phyloP scores from a whole-genome alignment of 139 green algal species.

The Coelastrella sp. region DNA sequence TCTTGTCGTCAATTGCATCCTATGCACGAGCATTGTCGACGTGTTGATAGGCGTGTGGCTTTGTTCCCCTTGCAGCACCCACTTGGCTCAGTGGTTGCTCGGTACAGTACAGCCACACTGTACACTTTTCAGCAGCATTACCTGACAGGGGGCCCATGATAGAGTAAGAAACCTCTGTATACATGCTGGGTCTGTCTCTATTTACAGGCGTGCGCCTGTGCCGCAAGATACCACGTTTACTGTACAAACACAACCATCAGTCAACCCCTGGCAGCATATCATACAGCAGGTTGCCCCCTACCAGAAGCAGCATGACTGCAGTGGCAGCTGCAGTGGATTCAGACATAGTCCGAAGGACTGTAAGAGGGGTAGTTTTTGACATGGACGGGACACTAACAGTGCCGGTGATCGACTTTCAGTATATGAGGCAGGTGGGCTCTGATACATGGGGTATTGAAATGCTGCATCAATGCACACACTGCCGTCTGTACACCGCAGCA shows the following conservation, averaged over 20 bases:
- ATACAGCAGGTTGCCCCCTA: not conserved
- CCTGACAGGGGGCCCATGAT: not conserved
- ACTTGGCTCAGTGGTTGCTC: not conserved
- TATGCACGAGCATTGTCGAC: too few relatives aligned
- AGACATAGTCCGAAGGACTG: not conserved
- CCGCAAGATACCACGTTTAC: not conserved
- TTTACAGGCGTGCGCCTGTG: not conserved
- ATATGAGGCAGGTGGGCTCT: constrained; percentile 54
- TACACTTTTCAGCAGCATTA: not conserved
- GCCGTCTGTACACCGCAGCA: not conserved
- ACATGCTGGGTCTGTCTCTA: not conserved
- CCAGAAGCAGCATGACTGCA: not conserved
- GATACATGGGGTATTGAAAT: too few relatives aligned
- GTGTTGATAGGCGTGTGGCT: too few relatives aligned
- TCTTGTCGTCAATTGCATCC: too few relatives aligned
- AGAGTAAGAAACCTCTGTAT: not conserved
- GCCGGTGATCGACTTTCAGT: constrained; percentile 67
- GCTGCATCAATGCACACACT: too few relatives aligned
- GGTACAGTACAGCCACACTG: not conserved
- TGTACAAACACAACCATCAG: not conserved
- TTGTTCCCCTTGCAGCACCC: not conserved
- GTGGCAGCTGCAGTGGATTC: not conserved
- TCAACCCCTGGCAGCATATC: not conserved
- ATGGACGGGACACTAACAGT: constrained; percentile 66
- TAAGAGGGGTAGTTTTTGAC: constrained; percentile 53